phyloP scores from a whole-genome alignment of 768 basidiomycete species.

The Lentinus brumalis region DNA sequence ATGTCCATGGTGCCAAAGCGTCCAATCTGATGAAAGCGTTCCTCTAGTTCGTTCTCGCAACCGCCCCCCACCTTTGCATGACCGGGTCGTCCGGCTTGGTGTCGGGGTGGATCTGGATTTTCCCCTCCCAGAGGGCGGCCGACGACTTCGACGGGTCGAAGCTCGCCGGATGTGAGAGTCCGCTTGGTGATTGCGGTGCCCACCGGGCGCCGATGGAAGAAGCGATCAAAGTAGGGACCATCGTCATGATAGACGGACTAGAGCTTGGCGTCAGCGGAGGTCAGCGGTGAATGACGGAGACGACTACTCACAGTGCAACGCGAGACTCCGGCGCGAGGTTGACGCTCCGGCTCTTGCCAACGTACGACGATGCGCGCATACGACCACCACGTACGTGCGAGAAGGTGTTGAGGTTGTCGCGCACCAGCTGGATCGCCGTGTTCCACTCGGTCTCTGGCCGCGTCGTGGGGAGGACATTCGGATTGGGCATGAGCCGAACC shows the following conservation, averaged over 20 bases:
- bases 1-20: conserved; percentile 10
- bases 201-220: conserved; percentile 73
- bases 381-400: conserved; percentile 87
- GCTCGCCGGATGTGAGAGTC: conserved; percentile 70
- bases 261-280: conserved; percentile 29
- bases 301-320: conserved; percentile 46
- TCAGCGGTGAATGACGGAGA: conserved; percentile 20
- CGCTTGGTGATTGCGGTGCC: conserved; percentile 53
- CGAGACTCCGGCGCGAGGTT: conserved; percentile 50
- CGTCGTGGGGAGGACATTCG: conserved; percentile 64
- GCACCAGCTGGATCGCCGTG: conserved; percentile 77
- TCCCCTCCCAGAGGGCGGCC: conserved; percentile 83
- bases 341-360: conserved; percentile 74
- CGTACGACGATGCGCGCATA: conserved; percentile 81
- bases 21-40: conserved; percentile 3
- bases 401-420: conserved; percentile 86
- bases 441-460: conserved; percentile 69
- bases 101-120: conserved; percentile 85
- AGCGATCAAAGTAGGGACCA: conserved; percentile 74
- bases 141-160: conserved; percentile 80
- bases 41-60: conserved; percentile 16
- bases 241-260: conserved; percentile 72
- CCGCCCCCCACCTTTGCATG: conserved; percentile 31
- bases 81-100: conserved; percentile 68
- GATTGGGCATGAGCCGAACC: conserved; percentile 61